These are phyloP conservation scores for Zygnema circumcarinatum DNA, from an alignment of 139 green algal species.

Conservation along the genomic window DNA sequence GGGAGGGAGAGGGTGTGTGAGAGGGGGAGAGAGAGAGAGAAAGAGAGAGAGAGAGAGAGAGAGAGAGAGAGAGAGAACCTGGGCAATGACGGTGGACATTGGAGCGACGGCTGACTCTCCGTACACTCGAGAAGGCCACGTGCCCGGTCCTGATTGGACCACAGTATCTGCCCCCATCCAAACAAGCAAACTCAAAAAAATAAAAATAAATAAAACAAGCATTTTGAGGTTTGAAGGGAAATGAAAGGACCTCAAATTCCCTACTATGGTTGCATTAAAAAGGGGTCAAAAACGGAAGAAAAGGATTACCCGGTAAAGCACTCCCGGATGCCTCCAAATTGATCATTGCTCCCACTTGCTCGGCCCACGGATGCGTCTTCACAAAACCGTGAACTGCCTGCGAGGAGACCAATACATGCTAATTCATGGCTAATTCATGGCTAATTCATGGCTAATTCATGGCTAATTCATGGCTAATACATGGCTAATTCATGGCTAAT, in stretches of 20 bases:
- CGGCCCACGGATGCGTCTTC: conserved; percentile 19
- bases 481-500: too few species aligned
- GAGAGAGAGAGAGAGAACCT: conserved; percentile 24
- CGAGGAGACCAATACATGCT: too few species aligned
- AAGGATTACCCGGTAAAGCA: conserved; percentile 19
- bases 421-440: too few species aligned
- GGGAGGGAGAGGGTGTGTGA: too few species aligned
- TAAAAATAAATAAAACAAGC: neutral
- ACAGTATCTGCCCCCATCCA: conserved; percentile 38
- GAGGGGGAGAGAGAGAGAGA: too few species aligned
- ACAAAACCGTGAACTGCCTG: conserved; percentile 54
- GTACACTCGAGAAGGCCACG: conserved; percentile 47
- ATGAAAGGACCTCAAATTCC: neutral
- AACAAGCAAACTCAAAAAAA: conserved; percentile 7
- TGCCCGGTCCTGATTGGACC: conserved; percentile 26
- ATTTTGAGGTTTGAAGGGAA: neutral
- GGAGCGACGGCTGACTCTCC: conserved; percentile 31
- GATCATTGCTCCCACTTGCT: conserved; percentile 42
- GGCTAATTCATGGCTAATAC: too few species aligned
- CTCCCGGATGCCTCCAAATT: conserved; percentile 56
- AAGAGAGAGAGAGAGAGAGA: too few species aligned
- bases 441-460: too few species aligned
- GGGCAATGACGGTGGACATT: conserved; percentile 29
- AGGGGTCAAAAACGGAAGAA: conserved; percentile 4
- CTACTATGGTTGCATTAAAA: neutral